Evolutionary conservation across 495 filamentous ascomycete genomes (phyloP).

Genomic region (Neurospora sp.): DNA sequence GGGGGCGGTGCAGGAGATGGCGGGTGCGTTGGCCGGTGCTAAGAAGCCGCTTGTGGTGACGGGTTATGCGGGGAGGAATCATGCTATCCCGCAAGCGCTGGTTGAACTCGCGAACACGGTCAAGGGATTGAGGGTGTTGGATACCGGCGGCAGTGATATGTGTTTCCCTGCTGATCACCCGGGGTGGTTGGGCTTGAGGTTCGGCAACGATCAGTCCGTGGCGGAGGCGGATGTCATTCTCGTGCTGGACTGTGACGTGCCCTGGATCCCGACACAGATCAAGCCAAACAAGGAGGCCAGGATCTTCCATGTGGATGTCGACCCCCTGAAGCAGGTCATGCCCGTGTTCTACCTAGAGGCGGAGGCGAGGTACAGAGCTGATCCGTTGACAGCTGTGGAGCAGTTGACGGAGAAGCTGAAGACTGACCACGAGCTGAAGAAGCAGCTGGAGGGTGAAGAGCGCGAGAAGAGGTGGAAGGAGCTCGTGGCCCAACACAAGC

Average conservation of each 20-base stretch:
- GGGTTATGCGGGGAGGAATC: conserved; percentile 73
- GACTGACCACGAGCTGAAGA: conserved; percentile 31
- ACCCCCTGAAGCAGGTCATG: conserved; percentile 82
- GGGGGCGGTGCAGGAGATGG: conserved; percentile 55
- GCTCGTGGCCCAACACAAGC: conserved; percentile 49
- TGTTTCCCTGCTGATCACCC: conserved; percentile 80
- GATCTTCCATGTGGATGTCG: conserved; percentile 76
- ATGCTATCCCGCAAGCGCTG: conserved; percentile 56
- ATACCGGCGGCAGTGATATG: conserved; percentile 91
- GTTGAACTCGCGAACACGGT: conserved; percentile 70
- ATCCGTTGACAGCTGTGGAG: conserved; percentile 57
- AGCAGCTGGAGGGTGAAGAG: conserved; percentile 35
- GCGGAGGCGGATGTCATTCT: conserved; percentile 74
- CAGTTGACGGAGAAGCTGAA: conserved; percentile 56
- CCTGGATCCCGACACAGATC: conserved; percentile 55
- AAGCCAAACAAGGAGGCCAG: conserved; percentile 49
- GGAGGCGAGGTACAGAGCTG: conserved; percentile 64
- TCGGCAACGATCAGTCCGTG: conserved; percentile 65
- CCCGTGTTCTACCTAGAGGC: conserved; percentile 72
- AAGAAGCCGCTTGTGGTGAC: conserved; percentile 71
- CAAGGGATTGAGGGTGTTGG: conserved; percentile 71
- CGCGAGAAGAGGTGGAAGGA: conserved; percentile 41
- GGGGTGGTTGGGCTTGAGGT: conserved; percentile 61
- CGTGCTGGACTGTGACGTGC: conserved; percentile 73
- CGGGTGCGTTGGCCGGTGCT: conserved; percentile 59